Conservation (phyloP, 495 filamentous ascomycete species). For the Trichoderma reesei region DNA sequence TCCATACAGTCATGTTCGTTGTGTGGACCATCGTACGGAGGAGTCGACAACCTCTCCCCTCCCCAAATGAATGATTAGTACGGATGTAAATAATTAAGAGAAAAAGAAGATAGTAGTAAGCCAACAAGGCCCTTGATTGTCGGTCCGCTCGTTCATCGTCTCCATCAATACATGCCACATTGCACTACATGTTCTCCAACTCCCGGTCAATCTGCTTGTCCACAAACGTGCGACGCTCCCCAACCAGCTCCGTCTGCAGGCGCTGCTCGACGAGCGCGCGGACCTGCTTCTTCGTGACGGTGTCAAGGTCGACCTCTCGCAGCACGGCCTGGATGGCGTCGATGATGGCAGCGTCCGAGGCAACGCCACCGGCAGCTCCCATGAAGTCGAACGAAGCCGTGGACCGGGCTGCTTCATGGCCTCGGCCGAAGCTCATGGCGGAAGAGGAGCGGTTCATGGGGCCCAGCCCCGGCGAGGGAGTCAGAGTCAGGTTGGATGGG, state of each 20-base stretch:
- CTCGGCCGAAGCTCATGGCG: constrained; percentile 31
- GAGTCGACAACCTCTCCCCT: not conserved
- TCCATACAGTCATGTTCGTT: not conserved
- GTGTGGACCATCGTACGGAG: constrained; percentile 1
- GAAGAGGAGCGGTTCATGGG: constrained; percentile 27
- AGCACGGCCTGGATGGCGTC: constrained; percentile 76
- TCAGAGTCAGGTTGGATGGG: constrained; percentile 18
- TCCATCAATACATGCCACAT: not conserved
- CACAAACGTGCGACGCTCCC: constrained; percentile 74
- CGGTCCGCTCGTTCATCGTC: not conserved
- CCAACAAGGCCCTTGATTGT: not conserved
- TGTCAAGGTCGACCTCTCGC: constrained; percentile 87
- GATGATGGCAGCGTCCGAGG: constrained; percentile 54
- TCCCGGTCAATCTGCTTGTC: constrained; percentile 89
- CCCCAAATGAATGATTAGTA: not conserved
- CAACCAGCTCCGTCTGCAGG: constrained; percentile 74
- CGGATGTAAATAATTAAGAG: not conserved
- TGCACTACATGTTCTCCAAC: constrained; percentile 76
- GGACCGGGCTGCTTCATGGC: constrained; percentile 38
- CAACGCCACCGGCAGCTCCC: constrained; percentile 52
- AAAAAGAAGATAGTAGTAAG: not conserved
- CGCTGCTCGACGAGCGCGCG: constrained; percentile 84
- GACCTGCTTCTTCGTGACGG: constrained; percentile 96
- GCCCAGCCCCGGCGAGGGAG: constrained; percentile 11
- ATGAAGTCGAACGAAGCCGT: constrained; percentile 72